These are phyloP conservation scores for Inonotus obliquus DNA, from an alignment of 1,284 basidiomycete species.

Conservation along the genomic window DNA sequence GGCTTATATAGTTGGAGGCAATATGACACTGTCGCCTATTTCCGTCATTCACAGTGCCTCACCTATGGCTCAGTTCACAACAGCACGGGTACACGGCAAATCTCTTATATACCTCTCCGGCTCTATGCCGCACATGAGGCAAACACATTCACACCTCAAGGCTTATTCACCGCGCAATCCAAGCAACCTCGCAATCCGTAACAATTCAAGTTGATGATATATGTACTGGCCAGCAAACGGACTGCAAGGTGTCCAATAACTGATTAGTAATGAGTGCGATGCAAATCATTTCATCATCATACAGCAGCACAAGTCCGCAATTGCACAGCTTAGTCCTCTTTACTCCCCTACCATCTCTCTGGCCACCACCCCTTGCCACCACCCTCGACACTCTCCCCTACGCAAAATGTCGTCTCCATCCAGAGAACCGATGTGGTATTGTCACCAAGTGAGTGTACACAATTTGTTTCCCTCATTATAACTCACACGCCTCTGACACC, in stretches of 20 bases:
- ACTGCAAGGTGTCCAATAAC: no score
- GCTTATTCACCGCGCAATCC: background rate
- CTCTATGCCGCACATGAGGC: conserved; percentile 1
- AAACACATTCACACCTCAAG: conserved; percentile 4
- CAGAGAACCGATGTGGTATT: conserved; percentile 72
- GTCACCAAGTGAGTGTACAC: conserved; percentile 57
- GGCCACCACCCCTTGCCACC: background rate
- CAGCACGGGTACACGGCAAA: background rate
- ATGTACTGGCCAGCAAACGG: no score
- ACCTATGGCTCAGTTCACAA: background rate
- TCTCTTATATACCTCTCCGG: conserved; percentile 1
- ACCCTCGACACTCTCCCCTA: background rate
- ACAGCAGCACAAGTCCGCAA: background rate
- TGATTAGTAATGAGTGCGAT: no score
- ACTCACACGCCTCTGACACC: background rate
- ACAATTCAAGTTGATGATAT: no score
- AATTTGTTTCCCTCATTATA: background rate
- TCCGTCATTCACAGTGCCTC: background rate
- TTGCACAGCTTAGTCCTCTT: background rate
- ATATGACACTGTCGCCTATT: background rate
- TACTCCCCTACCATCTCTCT: background rate
- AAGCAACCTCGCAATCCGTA: no score
- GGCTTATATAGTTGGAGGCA: background rate
- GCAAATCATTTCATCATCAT: no score
- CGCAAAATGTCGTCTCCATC: conserved; percentile 45